A percentile compares a stretch with the other conserved stretches of the same genome.
Conservation (phyloP, 2,329 filamentous ascomycete genomes). For the Coniochaeta ligniaria region DNA sequence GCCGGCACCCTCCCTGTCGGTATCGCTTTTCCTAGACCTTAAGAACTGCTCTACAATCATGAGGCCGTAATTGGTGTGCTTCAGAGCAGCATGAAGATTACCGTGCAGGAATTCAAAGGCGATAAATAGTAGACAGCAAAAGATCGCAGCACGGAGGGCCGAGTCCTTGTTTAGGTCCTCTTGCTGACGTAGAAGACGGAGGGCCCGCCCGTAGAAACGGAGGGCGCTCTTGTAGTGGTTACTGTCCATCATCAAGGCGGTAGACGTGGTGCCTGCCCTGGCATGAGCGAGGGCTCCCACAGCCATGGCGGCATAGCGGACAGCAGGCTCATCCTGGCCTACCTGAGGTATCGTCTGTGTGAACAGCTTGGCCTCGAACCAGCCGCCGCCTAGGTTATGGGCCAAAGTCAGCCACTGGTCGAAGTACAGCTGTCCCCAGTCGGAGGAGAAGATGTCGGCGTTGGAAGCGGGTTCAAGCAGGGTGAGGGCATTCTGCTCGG, state of each 20-base stretch:
- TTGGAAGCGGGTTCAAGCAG: conserved; percentile 8
- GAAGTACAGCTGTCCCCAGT: conserved; percentile 18
- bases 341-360: conserved; percentile 25
- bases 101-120: conserved; percentile 29
- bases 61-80: conserved; percentile 28
- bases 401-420: conserved; percentile 16
- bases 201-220: conserved; percentile 23
- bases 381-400: conserved; percentile 17
- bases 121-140: conserved; percentile 29
- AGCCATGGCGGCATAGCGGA: conserved; percentile 28
- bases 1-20: background rate
- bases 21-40: background rate
- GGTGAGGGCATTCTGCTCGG: background rate
- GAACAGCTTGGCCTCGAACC: conserved; percentile 28
- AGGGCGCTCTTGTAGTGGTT: conserved; percentile 23
- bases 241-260: background rate
- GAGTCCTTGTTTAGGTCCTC: conserved; percentile 4
- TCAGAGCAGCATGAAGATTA: conserved; percentile 23
- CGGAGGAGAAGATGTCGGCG: conserved; percentile 8
- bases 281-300: conserved; percentile 25
- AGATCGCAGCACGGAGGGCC: conserved; percentile 15
- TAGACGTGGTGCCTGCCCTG: background rate
- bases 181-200: conserved; percentile 17
- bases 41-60: conserved; percentile 27
- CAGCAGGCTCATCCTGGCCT: conserved; percentile 21